These are phyloP conservation scores for Fomes fomentarius DNA, from an alignment of 1,284 basidiomycete genomes.

Conservation along the genomic window DNA sequence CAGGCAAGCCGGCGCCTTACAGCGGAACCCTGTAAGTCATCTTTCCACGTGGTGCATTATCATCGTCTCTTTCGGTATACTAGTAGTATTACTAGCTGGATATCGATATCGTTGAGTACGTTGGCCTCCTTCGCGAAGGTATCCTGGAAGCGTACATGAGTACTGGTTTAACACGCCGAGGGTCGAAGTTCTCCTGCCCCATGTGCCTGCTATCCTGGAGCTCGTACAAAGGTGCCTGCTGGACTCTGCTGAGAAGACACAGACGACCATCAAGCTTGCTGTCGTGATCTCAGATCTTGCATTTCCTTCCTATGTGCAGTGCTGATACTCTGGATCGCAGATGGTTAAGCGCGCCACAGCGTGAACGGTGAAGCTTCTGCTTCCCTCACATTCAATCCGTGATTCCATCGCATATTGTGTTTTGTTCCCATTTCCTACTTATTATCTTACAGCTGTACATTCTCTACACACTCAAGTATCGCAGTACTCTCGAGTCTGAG, in stretches of 20 bases:
- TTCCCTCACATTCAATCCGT: background rate
- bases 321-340: too few species aligned
- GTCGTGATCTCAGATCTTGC: slow-evolving; percentile 88
- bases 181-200: slow-evolving; percentile 69
- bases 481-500: too few species aligned
- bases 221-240: slow-evolving; percentile 81
- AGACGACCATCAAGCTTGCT: slow-evolving; percentile 68
- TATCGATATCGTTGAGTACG: slow-evolving; percentile 92
- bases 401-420: too few species aligned
- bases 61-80: too few species aligned
- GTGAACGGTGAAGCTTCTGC: slow-evolving; percentile 15
- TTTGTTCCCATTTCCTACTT: background rate
- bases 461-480: slow-evolving; percentile 22
- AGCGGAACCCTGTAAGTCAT: slow-evolving; percentile 80
- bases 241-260: slow-evolving; percentile 87
- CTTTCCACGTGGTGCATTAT: background rate
- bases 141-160: slow-evolving; percentile 98
- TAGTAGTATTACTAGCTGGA: slow-evolving; percentile 57
- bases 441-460: slow-evolving; percentile 21
- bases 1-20: slow-evolving; percentile 86
- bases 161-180: slow-evolving; percentile 86
- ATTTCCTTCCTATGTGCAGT: too few species aligned
- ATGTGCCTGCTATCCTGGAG: slow-evolving; percentile 79
- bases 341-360: slow-evolving; percentile 34
- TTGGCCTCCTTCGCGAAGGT: slow-evolving; percentile 88